Evolutionary conservation across 495 filamentous ascomycete species (phyloP).

Genomic region (Aspergillus diversus): DNA sequence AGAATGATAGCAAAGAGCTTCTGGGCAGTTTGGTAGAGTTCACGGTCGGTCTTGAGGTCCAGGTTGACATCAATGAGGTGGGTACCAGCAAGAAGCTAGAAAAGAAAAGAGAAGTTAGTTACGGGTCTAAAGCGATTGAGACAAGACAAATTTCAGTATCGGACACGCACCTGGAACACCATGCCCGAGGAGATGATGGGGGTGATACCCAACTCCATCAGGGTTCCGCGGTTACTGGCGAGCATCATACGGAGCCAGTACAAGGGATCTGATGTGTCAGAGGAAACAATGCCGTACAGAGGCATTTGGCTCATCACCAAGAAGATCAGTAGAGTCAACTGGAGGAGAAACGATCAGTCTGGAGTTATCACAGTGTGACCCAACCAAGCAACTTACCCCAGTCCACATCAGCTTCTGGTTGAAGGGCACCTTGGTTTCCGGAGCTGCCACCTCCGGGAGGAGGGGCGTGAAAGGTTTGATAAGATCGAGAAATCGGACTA

Average conservation of each 20-base stretch:
- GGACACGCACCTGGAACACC: constrained; percentile 84
- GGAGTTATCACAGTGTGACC: constrained; percentile 20
- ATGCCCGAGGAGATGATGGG: constrained; percentile 99
- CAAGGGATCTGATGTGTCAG: constrained; percentile 94
- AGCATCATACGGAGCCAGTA: constrained; percentile 99
- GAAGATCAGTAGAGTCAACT: constrained; percentile 95
- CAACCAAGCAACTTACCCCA: constrained; percentile 58
- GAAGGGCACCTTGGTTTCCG: constrained; percentile 95
- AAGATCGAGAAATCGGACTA: constrained; percentile 98
- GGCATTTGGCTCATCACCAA: constrained; percentile 99
- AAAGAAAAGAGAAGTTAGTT: constrained; percentile 5
- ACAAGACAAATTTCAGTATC: background rate
- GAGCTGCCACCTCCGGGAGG: constrained; percentile 97
- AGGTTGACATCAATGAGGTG: constrained; percentile 99
- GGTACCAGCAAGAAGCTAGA: constrained; percentile 89
- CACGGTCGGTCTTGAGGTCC: constrained; percentile 98
- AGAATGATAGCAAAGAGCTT: constrained; percentile 99
- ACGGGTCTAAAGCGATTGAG: background rate
- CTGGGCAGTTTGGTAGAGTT: constrained; percentile 99
- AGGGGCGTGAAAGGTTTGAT: constrained; percentile 99
- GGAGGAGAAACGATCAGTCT: constrained; percentile 37
- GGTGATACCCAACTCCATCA: constrained; percentile 99
- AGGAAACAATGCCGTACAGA: constrained; percentile 92
- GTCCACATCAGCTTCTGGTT: constrained; percentile 99
- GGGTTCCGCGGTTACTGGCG: constrained; percentile 96